Conservation (phyloP, 768 basidiomycete species). For the Mycena maculata region DNA sequence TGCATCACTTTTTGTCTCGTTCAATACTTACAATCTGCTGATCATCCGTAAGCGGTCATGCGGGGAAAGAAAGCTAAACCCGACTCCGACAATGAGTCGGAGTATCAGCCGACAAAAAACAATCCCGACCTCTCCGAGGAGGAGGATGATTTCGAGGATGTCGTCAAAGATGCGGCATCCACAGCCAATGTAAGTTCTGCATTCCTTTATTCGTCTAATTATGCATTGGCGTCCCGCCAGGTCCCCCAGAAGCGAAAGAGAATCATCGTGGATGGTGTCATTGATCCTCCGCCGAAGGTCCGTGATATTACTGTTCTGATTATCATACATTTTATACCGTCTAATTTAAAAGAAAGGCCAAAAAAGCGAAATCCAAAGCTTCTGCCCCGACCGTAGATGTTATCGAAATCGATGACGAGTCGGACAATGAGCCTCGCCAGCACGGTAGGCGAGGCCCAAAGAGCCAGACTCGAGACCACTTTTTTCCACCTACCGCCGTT, state of each 20-base stretch:
- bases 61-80: neutral
- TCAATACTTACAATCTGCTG: too few relatives aligned
- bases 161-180: too few relatives aligned
- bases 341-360: too few relatives aligned
- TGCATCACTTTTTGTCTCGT: too few relatives aligned
- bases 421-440: too few relatives aligned
- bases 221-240: too few relatives aligned
- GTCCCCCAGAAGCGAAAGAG: neutral
- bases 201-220: too few relatives aligned
- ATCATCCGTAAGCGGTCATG: neutral
- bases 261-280: neutral
- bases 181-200: too few relatives aligned
- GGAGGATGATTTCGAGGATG: neutral
- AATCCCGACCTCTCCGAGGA: neutral
- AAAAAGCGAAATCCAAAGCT: too few relatives aligned
- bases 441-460: neutral
- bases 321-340: too few relatives aligned
- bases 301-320: too few relatives aligned
- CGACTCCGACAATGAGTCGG: neutral
- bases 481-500: neutral
- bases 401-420: conserved; percentile 2
- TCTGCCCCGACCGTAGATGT: neutral
- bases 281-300: too few relatives aligned
- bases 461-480: neutral
- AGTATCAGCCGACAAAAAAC: neutral